Evolutionary conservation across 768 basidiomycete species (phyloP).

Genomic region (Udeniomyces megalosporus): DNA sequence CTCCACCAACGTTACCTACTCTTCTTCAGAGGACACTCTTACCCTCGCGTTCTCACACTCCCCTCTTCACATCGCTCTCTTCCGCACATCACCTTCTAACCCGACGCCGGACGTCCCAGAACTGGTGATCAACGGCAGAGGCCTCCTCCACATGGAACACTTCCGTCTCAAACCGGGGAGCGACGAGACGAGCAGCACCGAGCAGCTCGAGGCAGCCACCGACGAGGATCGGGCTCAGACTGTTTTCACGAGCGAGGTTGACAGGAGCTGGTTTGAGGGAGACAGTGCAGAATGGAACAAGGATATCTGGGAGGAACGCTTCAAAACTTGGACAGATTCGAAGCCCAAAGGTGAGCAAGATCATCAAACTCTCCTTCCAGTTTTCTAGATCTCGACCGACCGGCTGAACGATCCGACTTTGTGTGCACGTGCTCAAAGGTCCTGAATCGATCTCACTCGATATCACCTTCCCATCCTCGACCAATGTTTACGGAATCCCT

Average conservation of each 20-base stretch:
- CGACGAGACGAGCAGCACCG: slow-evolving; percentile 19
- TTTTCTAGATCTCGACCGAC: no score
- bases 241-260: slow-evolving; percentile 29
- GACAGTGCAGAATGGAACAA: slow-evolving; percentile 43
- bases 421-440: slow-evolving; percentile 44
- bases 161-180: slow-evolving; percentile 50
- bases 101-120: slow-evolving; percentile 47
- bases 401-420: no score
- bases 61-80: slow-evolving; percentile 59
- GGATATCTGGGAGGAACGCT: slow-evolving; percentile 78
- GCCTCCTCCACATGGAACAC: slow-evolving; percentile 94
- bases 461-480: slow-evolving; percentile 79
- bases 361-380: background rate
- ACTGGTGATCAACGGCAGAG: slow-evolving; percentile 72
- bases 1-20: slow-evolving; percentile 46
- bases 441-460: slow-evolving; percentile 88
- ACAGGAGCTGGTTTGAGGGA: slow-evolving; percentile 68
- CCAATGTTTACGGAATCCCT: slow-evolving; percentile 86
- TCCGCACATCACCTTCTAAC: slow-evolving; percentile 30
- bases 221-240: slow-evolving; percentile 35
- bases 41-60: slow-evolving; percentile 44
- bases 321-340: slow-evolving; percentile 68
- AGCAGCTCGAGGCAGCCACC: slow-evolving; percentile 30
- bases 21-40: slow-evolving; percentile 37
- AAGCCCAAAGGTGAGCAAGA: slow-evolving; percentile 72